These are phyloP conservation scores for Globisporangium uncinulatum DNA, from an alignment of 352 stramenopile genomes.

Conservation along the genomic window DNA sequence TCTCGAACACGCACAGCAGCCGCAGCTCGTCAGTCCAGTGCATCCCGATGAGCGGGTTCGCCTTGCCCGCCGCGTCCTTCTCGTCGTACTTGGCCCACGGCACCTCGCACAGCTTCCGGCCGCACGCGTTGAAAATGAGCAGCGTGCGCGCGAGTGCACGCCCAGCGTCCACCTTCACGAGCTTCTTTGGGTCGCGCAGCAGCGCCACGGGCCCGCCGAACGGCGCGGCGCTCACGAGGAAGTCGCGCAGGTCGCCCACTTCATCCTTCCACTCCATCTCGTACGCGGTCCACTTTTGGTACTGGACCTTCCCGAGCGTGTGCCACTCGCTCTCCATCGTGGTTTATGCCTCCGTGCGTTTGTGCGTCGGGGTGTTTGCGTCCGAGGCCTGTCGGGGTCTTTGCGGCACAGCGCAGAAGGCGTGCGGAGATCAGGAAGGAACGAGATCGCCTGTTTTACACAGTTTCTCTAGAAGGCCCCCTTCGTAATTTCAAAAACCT, in stretches of 20 bases:
- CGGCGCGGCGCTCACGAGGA: slow-evolving; percentile 43
- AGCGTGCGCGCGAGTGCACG: slow-evolving; percentile 46
- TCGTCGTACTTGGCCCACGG: slow-evolving; percentile 69
- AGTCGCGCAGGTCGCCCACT: slow-evolving; percentile 64
- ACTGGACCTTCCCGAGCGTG: slow-evolving; percentile 81
- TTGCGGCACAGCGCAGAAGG: no score
- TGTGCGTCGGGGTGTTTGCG: not conserved
- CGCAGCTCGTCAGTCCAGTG: slow-evolving; percentile 81
- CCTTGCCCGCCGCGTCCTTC: slow-evolving; percentile 25
- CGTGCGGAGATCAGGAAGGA: no score
- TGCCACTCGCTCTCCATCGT: slow-evolving; percentile 79
- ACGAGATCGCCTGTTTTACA: no score
- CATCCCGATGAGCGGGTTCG: slow-evolving; percentile 67
- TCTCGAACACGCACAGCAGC: slow-evolving; percentile 75
- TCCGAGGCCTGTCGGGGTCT: no score
- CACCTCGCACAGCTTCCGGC: slow-evolving; percentile 47
- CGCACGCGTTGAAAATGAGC: slow-evolving; percentile 74
- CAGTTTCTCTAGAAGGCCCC: no score
- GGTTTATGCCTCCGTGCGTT: not conserved
- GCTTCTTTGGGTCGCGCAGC: slow-evolving; percentile 70
- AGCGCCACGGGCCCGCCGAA: slow-evolving; percentile 69
- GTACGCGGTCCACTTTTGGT: slow-evolving; percentile 81
- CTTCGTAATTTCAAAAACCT: no score
- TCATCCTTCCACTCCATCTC: slow-evolving; percentile 57
- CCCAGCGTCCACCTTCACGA: slow-evolving; percentile 57